Evolutionary conservation across 352 stramenopile species (phyloP).

Genomic region (Aphanomyces stellatus): DNA sequence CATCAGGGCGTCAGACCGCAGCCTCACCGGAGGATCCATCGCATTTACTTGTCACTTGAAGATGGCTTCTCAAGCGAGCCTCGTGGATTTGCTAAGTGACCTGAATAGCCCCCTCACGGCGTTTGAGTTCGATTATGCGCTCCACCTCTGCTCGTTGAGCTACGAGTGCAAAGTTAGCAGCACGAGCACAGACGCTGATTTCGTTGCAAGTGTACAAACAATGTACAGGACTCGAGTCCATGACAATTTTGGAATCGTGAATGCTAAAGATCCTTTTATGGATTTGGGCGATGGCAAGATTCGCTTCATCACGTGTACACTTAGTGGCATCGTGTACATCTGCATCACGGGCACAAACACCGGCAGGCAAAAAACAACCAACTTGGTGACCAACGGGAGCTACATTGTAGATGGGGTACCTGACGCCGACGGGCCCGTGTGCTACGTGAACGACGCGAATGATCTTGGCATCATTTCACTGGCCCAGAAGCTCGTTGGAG

Average conservation of each 20-base stretch:
- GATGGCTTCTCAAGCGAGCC: too few relatives aligned
- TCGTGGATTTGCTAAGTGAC: too few relatives aligned
- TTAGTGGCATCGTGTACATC: neutral
- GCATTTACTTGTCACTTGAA: too few relatives aligned
- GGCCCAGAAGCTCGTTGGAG: neutral
- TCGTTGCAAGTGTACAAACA: neutral
- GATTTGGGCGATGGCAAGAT: neutral
- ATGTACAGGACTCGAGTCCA: too few relatives aligned
- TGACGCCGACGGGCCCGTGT: neutral
- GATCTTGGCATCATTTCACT: neutral
- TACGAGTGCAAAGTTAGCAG: neutral
- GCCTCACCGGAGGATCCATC: too few relatives aligned
- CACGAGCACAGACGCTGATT: neutral
- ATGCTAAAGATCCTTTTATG: neutral
- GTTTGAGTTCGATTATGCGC: neutral
- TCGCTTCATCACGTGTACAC: neutral
- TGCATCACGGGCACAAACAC: constrained; percentile 1
- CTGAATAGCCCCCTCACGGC: neutral
- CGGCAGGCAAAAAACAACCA: neutral
- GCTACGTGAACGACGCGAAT: neutral
- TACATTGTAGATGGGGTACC: neutral
- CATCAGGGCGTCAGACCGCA: too few relatives aligned
- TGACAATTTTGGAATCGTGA: neutral
- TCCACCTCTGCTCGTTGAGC: neutral
- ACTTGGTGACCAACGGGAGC: neutral